Conservation (phyloP, 2,329 filamentous ascomycete genomes). For the Fusarium robinianum region DNA sequence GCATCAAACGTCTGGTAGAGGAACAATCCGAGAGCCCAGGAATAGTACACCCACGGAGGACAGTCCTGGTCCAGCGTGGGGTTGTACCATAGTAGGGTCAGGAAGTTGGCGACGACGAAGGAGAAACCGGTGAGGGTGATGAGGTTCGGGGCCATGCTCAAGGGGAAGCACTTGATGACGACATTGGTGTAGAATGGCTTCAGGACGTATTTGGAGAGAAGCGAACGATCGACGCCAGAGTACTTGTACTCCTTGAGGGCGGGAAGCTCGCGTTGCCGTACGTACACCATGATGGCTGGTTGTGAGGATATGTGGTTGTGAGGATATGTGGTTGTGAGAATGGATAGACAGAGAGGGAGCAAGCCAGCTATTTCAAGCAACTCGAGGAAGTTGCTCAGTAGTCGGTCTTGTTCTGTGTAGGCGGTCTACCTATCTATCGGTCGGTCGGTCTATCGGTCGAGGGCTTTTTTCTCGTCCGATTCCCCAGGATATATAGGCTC, state of each 20-base stretch:
- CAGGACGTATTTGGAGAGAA: conserved; percentile 88
- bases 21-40: conserved; percentile 88
- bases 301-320: no score
- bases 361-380: no score
- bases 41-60: conserved; percentile 91
- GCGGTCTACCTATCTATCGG: not conserved
- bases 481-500: no score
- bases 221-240: conserved; percentile 85
- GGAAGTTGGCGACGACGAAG: conserved; percentile 86
- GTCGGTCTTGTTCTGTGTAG: no score
- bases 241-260: conserved; percentile 96
- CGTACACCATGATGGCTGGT: conserved; percentile 77
- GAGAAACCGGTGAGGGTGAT: conserved; percentile 90
- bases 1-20: conserved; percentile 98
- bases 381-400: no score
- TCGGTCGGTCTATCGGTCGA: conserved; percentile 4
- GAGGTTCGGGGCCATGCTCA: conserved; percentile 87
- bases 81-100: conserved; percentile 94
- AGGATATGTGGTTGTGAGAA: no score
- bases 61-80: conserved; percentile 94
- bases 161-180: conserved; percentile 92
- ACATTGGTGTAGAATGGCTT: conserved; percentile 98
- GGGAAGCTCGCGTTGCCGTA: conserved; percentile 86
- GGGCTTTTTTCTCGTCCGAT: no score
- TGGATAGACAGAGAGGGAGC: no score